phyloP scores from a whole-genome alignment of 2,329 filamentous ascomycete genomes.

The Trematosphaeria pertusa region DNA sequence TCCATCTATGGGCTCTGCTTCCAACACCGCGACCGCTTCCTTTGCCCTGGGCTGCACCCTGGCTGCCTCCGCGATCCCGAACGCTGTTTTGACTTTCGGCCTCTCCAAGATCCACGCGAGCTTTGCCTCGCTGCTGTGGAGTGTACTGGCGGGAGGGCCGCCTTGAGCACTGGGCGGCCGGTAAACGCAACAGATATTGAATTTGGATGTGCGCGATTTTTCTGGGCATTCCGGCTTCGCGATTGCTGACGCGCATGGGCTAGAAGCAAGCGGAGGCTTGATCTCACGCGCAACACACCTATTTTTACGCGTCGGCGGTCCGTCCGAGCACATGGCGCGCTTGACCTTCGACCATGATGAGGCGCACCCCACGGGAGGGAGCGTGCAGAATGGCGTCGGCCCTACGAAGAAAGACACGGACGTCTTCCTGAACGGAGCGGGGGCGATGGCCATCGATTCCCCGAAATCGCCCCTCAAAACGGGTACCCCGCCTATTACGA shows the following conservation, averaged over 20 bases:
- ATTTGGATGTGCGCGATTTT: slow-evolving; percentile 33
- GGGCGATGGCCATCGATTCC: slow-evolving; percentile 34
- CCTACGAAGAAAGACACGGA: slow-evolving; percentile 21
- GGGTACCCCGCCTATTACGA: slow-evolving; percentile 47
- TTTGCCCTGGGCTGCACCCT: slow-evolving; percentile 40
- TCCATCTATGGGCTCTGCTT: slow-evolving; percentile 56
- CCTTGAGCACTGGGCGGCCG: slow-evolving; percentile 60
- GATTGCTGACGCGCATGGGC: slow-evolving; percentile 31
- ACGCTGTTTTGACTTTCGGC: slow-evolving; percentile 43
- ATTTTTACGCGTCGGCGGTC: slow-evolving; percentile 15
- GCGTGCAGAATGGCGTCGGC: slow-evolving; percentile 15
- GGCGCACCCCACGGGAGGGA: slow-evolving; percentile 27
- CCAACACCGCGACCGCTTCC: slow-evolving; percentile 40
- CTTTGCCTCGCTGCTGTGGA: slow-evolving; percentile 57
- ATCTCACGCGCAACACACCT: slow-evolving; percentile 11
- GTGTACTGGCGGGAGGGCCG: slow-evolving; percentile 57
- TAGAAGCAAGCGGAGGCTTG: slow-evolving; percentile 26
- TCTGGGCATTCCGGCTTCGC: slow-evolving; percentile 17
- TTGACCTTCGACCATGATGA: slow-evolving; percentile 47
- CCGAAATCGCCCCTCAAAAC: slow-evolving; percentile 28
- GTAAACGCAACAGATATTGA: slow-evolving; percentile 47
- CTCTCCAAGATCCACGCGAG: slow-evolving; percentile 53
- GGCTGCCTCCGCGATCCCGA: slow-evolving; percentile 43
- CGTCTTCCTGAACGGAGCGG: slow-evolving; percentile 20
- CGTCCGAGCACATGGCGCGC: slow-evolving; percentile 34